A percentile compares a stretch with the other conserved stretches of the same genome.
Evolutionary conservation across 805 yeast genomes (phyloP).

Genomic region (Cyberlindnera petersonii): DNA sequence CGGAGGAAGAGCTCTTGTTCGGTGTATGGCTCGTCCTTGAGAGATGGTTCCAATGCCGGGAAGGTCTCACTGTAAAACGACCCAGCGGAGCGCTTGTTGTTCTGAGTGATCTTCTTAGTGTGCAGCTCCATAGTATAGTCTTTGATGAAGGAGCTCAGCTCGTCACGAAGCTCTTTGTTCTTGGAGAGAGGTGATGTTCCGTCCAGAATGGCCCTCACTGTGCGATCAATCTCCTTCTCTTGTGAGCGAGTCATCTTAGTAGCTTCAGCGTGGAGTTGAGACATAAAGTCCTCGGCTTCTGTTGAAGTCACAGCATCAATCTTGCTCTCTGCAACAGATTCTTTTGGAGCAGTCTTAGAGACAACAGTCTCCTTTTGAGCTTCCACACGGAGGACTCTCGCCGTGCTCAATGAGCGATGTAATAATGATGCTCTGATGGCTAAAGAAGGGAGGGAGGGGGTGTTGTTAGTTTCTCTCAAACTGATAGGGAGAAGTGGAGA

Average conservation of each 20-base stretch:
- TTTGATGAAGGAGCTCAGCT: conserved; percentile 20
- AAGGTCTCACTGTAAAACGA: conserved; percentile 28
- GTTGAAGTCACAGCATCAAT: conserved; percentile 3
- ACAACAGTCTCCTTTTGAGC: conserved; percentile 1
- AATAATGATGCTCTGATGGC: conserved; percentile 6
- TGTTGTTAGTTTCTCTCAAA: conserved; percentile 3
- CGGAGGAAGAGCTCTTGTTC: conserved; percentile 74
- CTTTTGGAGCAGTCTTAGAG: too few relatives aligned
- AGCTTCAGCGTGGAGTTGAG: conserved; percentile 18
- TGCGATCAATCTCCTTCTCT: conserved; percentile 19
- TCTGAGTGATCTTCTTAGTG: conserved; percentile 15
- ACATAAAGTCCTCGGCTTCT: conserved; percentile 14
- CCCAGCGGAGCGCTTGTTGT: conserved; percentile 11
- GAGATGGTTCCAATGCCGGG: conserved; percentile 64
- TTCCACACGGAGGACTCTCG: conserved; percentile 6
- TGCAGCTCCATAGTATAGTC: conserved; percentile 20
- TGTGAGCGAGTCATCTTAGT: conserved; percentile 15
- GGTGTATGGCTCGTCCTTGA: conserved; percentile 63
- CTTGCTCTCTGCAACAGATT: too few relatives aligned
- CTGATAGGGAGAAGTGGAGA: too few relatives aligned
- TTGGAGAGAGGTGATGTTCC: conserved; percentile 19
- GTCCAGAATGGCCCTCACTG: conserved; percentile 21
- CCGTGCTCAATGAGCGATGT: conserved; percentile 7
- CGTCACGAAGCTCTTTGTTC: conserved; percentile 21
- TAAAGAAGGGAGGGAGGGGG: too few relatives aligned